Base-by-base conservation (phyloP, 2,329 filamentous ascomycete species). In the Penicillium brasilianum region DNA sequence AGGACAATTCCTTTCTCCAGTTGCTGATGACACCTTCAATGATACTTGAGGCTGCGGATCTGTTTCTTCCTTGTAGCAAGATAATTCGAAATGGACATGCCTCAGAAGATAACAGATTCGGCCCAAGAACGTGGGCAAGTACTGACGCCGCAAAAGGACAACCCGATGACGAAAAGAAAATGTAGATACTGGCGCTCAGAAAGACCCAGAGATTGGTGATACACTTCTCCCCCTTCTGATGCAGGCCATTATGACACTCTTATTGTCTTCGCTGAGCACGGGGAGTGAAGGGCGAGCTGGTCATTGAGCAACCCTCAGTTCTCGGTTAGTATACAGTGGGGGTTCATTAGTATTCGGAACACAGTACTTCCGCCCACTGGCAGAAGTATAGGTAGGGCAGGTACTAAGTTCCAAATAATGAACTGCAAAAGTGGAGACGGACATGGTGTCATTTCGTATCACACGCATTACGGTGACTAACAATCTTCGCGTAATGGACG, bases 211-310 rank as follows among this genome's bases (percentile, higher is more conserved):
- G 46, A 49, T 11, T 32, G 32, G 22, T 34, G 18, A 49, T 25
- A 16, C 46, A 49, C 22, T 49, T 49, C 46, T 49, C 46, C 32
- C 46, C 13, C 46, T 49, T 49, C 32, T 49, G 4, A 50, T 36
- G 55, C 30, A 55, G 32, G 39, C 28, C 18, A 55, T 34, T 1
- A 55, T 20, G 36, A 20, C 9, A 30, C 39, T 8, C 20, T 59
- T 43, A 52, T 55, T 10, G 10, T 55, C 43, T 48, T 16, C 44
- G 32, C 51, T 55, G 14, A 51, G 50, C 18, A 55, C 20, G 13
- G 41, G 39, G 34, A 61, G 55, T 55, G 50, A 58, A 55, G 51
- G 44, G 44, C 52, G 37, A 58, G 59, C 30, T 22, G 37, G 59
- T 49, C 55, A 36, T 44, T 49, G 7, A 61, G 51, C 43, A 61